Base-by-base conservation (phyloP, 2,329 filamentous ascomycete species). In the Fusarium sp. region DNA sequence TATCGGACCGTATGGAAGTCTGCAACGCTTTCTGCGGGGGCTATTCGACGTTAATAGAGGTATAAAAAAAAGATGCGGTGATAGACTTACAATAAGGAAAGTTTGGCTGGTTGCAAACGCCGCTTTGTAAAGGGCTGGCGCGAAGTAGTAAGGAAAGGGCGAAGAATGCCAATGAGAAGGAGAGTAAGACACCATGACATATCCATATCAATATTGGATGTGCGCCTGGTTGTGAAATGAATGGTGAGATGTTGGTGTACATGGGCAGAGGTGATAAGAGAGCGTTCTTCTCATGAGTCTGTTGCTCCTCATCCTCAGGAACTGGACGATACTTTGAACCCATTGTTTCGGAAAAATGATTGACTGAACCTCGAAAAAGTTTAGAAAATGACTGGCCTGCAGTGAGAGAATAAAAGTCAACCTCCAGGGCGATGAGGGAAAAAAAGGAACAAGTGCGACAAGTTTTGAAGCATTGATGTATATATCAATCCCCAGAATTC, bases 1-100 rank as follows among this genome's bases (percentile, higher is more conserved):
- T 86, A 89, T 50, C 86, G 84, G 14, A 85, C 80, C 8, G 82
- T 85, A 71, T 88, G 81, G 75, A 89, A 89, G 69, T 84, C 80
- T 12, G 89, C 84, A 1, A 84, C 83, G 30, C 82, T 80, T 5
- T 83, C 83, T 47, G 86, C 85, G 11, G 87, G 85, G 42, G 86
- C 87, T 89, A 1, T 17, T 1, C 1, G 5, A 9, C 3, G n/a
- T 76, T 10, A 75, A 20, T 5, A 4, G 12, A 7, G 3, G 10
- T 17, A 3, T 1, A 1, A 15, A 2, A 9, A 9, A 8, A 13
- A 2, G 8, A 8, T 1, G 0, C 18, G 6, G 2, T 6, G 4
- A 15, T 18, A 6, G 0, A 47, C 74, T 54, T 6, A 74, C 74
- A 76, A 14, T 76, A 76, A 8, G 74, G 74, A 8, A 58, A 72